Base-by-base conservation (phyloP, 1,284 basidiomycete species). In the Heterobasidion irregulare region DNA sequence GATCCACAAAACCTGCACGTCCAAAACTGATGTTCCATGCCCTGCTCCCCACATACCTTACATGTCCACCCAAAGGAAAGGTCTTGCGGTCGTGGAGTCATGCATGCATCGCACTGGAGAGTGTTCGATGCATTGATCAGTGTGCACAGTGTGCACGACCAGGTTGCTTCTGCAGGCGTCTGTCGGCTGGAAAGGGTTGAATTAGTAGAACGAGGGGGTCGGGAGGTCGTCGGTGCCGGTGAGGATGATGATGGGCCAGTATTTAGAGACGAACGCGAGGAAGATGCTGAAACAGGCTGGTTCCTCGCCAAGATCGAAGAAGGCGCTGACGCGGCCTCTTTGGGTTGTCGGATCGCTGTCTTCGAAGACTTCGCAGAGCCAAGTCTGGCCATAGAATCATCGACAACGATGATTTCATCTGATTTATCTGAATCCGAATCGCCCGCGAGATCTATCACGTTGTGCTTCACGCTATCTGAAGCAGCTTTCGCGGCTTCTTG, bases 81-180 rank as follows among this genome's bases (percentile, higher is more conserved):
- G 52, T 70, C 56, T 15, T 52, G 53, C 12, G 50, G 68, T 2
- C 61, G 58, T 0, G 69, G 67, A 1, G 76, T 66, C 12, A 72
- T 62, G 64, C 92, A 94, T 2, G 80, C 84, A 5, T 79, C 78
- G 64, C 90, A 93, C 43, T 80, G 73, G 44, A 79, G 64, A 1
- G 73, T 67, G 46, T 72, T 62, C 1, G 71, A 57, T 1, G 67
- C 60, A 63, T 94, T 94, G 47, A 84, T 58, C 26, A 91, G 75
- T 2, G 92, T 94, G 69, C 92, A 94, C 10, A 70, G 68, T 1
- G 72, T 68, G 66, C 92, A 94, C 1, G 77, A 58, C 92, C 91
- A 94, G 54, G 74, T 50, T 6, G 60, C 49, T n/a, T 36, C 47
- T 19, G 57, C 48, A 1, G 58, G 58, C n/a, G 36, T 45, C 7